phyloP scores from a whole-genome alignment of 805 yeast species.

The Alloascoidea africana region DNA sequence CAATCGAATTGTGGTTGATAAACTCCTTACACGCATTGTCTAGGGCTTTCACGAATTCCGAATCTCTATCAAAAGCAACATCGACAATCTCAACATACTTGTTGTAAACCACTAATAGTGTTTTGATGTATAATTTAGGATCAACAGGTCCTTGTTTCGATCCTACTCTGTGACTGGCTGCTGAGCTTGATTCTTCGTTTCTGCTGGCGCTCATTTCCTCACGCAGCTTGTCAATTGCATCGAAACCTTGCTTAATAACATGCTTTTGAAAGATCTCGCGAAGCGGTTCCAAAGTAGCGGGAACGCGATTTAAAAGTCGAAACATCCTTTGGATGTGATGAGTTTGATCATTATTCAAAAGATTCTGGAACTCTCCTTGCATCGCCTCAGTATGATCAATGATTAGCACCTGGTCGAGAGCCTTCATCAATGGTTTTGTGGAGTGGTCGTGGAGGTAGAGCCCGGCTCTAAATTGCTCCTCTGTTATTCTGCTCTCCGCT shows the following conservation, averaged over 20 bases:
- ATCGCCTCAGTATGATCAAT: slow-evolving; percentile 62
- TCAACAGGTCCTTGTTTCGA: slow-evolving; percentile 24
- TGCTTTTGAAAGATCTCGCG: slow-evolving; percentile 59
- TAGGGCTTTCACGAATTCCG: slow-evolving; percentile 70
- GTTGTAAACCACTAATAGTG: slow-evolving; percentile 54
- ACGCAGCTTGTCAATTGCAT: slow-evolving; percentile 42
- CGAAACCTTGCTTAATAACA: slow-evolving; percentile 49
- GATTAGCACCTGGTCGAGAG: slow-evolving; percentile 64
- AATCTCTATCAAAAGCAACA: slow-evolving; percentile 54
- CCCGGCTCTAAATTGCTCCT: slow-evolving; percentile 68
- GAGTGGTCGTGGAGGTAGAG: slow-evolving; percentile 79
- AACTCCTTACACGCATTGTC: slow-evolving; percentile 80
- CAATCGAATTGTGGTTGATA: slow-evolving; percentile 72
- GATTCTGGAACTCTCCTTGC: slow-evolving; percentile 60
- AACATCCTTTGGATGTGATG: slow-evolving; percentile 72
- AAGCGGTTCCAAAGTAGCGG: slow-evolving; percentile 63
- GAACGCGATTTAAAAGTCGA: slow-evolving; percentile 60
- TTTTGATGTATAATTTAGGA: slow-evolving; percentile 70
- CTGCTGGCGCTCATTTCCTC: slow-evolving; percentile 17
- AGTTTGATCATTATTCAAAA: slow-evolving; percentile 57
- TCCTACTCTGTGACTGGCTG: slow-evolving; percentile 7
- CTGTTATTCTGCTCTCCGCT: slow-evolving; percentile 69
- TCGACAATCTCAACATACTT: slow-evolving; percentile 52
- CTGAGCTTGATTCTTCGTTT: no score
- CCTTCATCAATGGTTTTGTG: slow-evolving; percentile 58